These are phyloP conservation scores for Sphagnum magellanicum DNA, from an alignment of 228 moss, liverwort and hornwort species.

Conservation along the genomic window DNA sequence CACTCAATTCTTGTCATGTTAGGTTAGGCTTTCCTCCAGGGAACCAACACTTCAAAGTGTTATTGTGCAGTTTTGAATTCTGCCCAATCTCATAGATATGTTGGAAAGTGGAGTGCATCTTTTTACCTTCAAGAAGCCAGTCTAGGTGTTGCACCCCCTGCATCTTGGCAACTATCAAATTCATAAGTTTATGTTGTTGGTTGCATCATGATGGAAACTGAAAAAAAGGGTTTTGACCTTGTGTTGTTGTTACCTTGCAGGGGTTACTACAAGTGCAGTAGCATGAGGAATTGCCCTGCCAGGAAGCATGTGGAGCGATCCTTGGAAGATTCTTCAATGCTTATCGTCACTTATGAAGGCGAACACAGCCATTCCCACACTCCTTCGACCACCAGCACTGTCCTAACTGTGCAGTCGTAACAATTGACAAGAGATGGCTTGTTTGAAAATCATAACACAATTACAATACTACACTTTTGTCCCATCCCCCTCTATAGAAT, in stretches of 20 bases:
- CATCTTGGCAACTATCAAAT: too few relatives aligned
- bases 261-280: constrained; percentile 76
- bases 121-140: too few relatives aligned
- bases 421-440: background rate
- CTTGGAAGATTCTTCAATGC: constrained; percentile 49
- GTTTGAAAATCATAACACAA: too few relatives aligned
- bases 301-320: constrained; percentile 68
- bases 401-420: constrained; percentile 50
- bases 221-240: too few relatives aligned
- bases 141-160: too few relatives aligned
- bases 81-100: background rate
- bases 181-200: too few relatives aligned
- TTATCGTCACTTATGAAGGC: constrained; percentile 66
- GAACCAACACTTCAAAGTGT: background rate
- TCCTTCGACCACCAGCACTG: constrained; percentile 35
- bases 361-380: constrained; percentile 59
- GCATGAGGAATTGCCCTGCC: constrained; percentile 61
- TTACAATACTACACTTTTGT: too few relatives aligned
- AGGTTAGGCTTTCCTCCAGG: background rate
- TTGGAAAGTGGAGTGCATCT: background rate
- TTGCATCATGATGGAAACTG: too few relatives aligned
- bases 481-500: too few relatives aligned
- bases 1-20: background rate
- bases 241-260: constrained; percentile 13
- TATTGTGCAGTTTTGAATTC: background rate